Conservation (phyloP, 148 eudicot species). For the Diospyros lotus region DNA sequence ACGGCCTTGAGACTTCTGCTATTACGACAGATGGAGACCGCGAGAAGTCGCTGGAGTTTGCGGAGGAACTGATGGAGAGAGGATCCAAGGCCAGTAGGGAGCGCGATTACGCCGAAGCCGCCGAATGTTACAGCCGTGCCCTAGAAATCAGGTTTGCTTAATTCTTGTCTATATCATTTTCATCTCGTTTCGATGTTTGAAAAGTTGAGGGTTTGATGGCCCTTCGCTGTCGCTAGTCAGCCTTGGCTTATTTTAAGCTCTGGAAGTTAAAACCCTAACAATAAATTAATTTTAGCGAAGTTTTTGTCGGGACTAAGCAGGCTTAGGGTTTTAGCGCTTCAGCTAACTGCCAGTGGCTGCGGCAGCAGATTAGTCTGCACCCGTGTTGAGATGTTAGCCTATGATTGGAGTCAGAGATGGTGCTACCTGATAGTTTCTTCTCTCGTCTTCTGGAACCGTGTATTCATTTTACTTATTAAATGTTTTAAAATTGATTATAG, state of each 20-base stretch:
- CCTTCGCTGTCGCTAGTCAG: neutral
- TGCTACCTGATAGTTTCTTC: no score
- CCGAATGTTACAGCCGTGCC: slow-evolving; percentile 92
- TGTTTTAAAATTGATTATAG: no score
- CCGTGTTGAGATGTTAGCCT: no score
- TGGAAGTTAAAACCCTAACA: neutral
- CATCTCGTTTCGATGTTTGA: neutral
- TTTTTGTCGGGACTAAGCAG: neutral
- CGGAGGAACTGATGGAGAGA: slow-evolving; percentile 63
- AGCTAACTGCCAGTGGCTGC: neutral
- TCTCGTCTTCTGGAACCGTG: no score
- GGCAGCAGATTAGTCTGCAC: neutral
- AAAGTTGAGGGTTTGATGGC: neutral
- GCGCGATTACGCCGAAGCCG: slow-evolving; percentile 57
- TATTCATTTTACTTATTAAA: no score
- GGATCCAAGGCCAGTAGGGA: slow-evolving; percentile 54
- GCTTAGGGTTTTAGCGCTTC: neutral
- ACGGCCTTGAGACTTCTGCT: slow-evolving; percentile 30
- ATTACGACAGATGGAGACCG: slow-evolving; percentile 21
- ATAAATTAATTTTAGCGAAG: neutral
- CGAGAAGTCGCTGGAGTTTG: slow-evolving; percentile 49
- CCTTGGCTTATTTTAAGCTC: neutral
- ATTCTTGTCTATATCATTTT: neutral
- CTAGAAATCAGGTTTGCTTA: slow-evolving; percentile 72
- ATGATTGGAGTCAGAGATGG: no score